These are phyloP conservation scores for Tanozyma kutaoensis DNA, from an alignment of 805 yeast genomes.

Conservation along the genomic window DNA sequence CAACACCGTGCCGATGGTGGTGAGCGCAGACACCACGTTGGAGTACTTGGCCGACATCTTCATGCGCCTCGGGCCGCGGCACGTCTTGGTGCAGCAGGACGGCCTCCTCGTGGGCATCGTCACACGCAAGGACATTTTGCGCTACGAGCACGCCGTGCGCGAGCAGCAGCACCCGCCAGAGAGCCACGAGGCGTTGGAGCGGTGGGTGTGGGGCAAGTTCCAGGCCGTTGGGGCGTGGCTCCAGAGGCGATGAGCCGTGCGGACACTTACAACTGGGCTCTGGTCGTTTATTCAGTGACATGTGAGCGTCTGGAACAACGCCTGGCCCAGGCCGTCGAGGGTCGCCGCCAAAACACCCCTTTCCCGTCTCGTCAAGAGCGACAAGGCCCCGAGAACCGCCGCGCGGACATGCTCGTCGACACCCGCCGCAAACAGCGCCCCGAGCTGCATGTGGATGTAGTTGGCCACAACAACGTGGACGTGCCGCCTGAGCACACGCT, in stretches of 20 bases:
- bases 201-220: slow-evolving; percentile 18
- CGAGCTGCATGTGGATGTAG: slow-evolving; percentile 43
- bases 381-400: no score
- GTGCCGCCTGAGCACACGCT: slow-evolving; percentile 50
- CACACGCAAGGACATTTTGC: slow-evolving; percentile 71
- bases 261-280: background rate
- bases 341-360: slow-evolving; percentile 2
- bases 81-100: slow-evolving; percentile 49
- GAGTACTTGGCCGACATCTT: slow-evolving; percentile 58
- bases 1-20: slow-evolving; percentile 49
- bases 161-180: slow-evolving; percentile 7
- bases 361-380: background rate
- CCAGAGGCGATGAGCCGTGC: background rate
- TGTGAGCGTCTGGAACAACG: background rate
- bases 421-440: slow-evolving; percentile 29
- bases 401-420: no score
- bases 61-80: slow-evolving; percentile 66
- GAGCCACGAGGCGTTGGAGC: slow-evolving; percentile 12
- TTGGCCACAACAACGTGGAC: slow-evolving; percentile 45
- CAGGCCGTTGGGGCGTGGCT: slow-evolving; percentile 1
- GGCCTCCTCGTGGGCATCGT: slow-evolving; percentile 63
- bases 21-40: slow-evolving; percentile 38
- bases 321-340: slow-evolving; percentile 3
- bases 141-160: slow-evolving; percentile 37
- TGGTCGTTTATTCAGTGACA: background rate